phyloP scores from a whole-genome alignment of 371 early-diverging fungal species.

The Mucor racemosus region DNA sequence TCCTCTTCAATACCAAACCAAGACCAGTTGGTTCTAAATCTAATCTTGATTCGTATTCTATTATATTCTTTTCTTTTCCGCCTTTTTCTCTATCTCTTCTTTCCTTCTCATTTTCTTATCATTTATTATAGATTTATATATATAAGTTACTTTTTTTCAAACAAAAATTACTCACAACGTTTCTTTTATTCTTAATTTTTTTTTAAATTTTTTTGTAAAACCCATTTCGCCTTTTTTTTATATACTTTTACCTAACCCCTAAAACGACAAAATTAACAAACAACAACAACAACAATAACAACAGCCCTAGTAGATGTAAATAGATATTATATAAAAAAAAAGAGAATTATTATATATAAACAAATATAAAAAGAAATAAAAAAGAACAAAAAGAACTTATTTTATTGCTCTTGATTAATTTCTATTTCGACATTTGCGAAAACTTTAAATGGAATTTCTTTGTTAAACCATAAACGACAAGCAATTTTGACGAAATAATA shows the following conservation, averaged over 20 bases:
- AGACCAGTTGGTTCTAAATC: conserved; percentile 78
- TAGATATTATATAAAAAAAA: conserved; percentile 4
- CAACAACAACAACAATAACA: neutral
- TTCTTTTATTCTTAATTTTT: conserved; percentile 5
- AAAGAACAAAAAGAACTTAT: neutral
- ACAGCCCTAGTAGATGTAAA: conserved; percentile 1
- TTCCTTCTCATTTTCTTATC: neutral
- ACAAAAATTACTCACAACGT: neutral
- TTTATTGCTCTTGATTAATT: neutral
- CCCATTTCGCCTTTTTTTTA: neutral
- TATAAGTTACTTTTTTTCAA: neutral
- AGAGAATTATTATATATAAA: neutral
- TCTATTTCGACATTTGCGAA: too few species aligned
- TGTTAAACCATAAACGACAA: neutral
- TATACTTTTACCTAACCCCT: conserved; percentile 3
- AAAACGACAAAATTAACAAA: neutral
- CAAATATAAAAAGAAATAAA: neutral
- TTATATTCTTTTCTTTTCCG: neutral
- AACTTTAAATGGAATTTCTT: too few species aligned
- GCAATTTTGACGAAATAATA: too few species aligned
- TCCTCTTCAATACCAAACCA: conserved; percentile 57
- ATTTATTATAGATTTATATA: too few species aligned
- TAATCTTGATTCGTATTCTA: conserved; percentile 13
- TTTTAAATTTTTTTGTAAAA: neutral
- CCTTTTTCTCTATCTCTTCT: neutral